A percentile compares a stretch with the other conserved stretches of the same genome.
Evolutionary conservation across 2,329 filamentous ascomycete species (phyloP).

Genomic region (Sporothrix schenckii): DNA sequence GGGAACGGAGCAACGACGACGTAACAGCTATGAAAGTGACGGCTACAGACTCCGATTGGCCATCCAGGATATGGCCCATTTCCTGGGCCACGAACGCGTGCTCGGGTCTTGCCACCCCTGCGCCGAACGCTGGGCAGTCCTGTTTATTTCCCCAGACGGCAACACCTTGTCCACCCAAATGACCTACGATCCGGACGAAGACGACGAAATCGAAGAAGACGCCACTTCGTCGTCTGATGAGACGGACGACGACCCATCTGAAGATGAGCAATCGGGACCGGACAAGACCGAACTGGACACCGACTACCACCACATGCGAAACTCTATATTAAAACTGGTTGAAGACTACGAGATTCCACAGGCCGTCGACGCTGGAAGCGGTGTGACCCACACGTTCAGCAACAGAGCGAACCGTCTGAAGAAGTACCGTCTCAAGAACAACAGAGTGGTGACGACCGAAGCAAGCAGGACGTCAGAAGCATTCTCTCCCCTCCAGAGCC

Average conservation of each 20-base stretch:
- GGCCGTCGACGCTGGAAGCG: conserved; percentile 61
- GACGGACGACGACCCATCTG: conserved; percentile 62
- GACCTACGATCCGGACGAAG: conserved; percentile 70
- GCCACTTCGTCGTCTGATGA: conserved; percentile 63
- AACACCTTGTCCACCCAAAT: conserved; percentile 70
- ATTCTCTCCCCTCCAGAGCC: conserved; percentile 48
- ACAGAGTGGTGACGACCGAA: conserved; percentile 57
- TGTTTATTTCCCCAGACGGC: conserved; percentile 76
- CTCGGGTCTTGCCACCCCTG: conserved; percentile 76
- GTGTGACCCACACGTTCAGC: conserved; percentile 65
- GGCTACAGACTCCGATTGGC: conserved; percentile 67
- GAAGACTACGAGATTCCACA: conserved; percentile 81
- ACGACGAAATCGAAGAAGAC: conserved; percentile 59
- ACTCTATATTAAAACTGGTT: conserved; percentile 78
- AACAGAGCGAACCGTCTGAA: conserved; percentile 67
- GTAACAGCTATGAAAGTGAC: conserved; percentile 64
- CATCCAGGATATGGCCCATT: conserved; percentile 70
- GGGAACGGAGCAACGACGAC: conserved; percentile 48
- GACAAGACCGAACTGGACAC: conserved; percentile 69
- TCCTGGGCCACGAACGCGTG: conserved; percentile 64
- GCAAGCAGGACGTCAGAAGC: conserved; percentile 41
- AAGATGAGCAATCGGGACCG: conserved; percentile 62
- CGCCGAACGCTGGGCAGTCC: conserved; percentile 78
- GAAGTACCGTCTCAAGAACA: conserved; percentile 64
- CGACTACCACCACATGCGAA: conserved; percentile 78